Evolutionary conservation across 2,329 filamentous ascomycete genomes (phyloP), one percentile per base, ranked within the genome.

Genomic region (Thelonectria olida): DNA sequence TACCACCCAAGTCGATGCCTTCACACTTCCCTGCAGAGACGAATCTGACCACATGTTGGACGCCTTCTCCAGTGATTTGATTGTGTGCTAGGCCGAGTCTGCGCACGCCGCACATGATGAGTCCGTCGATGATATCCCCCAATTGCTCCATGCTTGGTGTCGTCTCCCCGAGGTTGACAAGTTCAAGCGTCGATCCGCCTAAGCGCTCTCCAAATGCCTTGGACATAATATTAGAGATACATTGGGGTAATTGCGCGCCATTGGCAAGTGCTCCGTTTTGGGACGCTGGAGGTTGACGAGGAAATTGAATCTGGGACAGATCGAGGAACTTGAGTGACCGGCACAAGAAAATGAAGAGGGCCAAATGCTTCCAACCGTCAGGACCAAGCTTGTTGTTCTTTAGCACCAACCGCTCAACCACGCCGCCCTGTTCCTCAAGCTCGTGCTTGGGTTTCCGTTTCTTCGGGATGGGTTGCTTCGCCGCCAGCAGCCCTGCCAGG

Each of bases 281-380:
- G 20, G 71, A 72, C 2, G 64, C 58, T 13, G 74, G 65, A 22
- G 74, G 66, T 55, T 79, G 76, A 23, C 72, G 75, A 1, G 92
- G 93, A 66, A 98, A 95, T 3, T 88, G 86, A 60, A 97, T 90
- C 71, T 92, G 90, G 1, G 94, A 97, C 25, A 98, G 76, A 75
- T 99, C 96, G 22, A 98, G 85, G 6, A 87, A 90, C 75, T 93
- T 94, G 57, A 99, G 82, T 1, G 93, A 93, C 63, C 89, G 90
- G 69, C 92, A 97, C 81, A 97, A 90, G 77, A 97, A 92, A 53
- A 97, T 84, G 74, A 98, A 99, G 7, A 97, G 81, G 39, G 90
- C 91, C 58, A 98, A 89, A 73, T 98, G 89, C 71, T 90, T 93
- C 96, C 96, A 99, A 15, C 95, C 96, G 65, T 96, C 91, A 1